These are phyloP conservation scores for Ceratobasidium papillatum DNA, from an alignment of 1,284 basidiomycete genomes.

Conservation along the genomic window DNA sequence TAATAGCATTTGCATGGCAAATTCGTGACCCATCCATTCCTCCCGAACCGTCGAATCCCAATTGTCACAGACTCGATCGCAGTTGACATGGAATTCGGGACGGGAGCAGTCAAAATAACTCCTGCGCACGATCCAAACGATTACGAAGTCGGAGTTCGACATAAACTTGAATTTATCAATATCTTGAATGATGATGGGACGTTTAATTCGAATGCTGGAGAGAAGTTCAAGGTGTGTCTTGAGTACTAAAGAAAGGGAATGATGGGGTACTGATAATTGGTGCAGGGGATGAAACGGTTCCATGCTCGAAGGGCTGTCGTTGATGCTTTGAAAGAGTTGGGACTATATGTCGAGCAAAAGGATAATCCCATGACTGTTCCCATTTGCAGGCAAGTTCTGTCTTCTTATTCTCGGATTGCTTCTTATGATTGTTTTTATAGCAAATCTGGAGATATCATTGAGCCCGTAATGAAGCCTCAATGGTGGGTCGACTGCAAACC, in stretches of 20 bases:
- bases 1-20: slow-evolving; percentile 89
- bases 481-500: slow-evolving; percentile 99
- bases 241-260: too few species aligned
- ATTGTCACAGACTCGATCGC: slow-evolving; percentile 87
- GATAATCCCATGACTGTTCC: slow-evolving; percentile 97
- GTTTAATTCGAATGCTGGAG: slow-evolving; percentile 90
- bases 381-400: slow-evolving; percentile 73
- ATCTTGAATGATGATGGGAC: slow-evolving; percentile 98
- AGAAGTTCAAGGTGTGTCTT: slow-evolving; percentile 69
- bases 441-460: slow-evolving; percentile 96
- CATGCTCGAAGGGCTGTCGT: slow-evolving; percentile 89
- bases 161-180: slow-evolving; percentile 93
- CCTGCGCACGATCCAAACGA: slow-evolving; percentile 99
- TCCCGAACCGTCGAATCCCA: slow-evolving; percentile 80
- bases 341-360: slow-evolving; percentile 90
- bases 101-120: slow-evolving; percentile 99
- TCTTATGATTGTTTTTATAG: slow-evolving; percentile 53
- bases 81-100: slow-evolving; percentile 97
- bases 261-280: neutral
- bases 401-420: neutral
- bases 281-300: slow-evolving; percentile 95
- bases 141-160: slow-evolving; percentile 92
- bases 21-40: slow-evolving; percentile 90
- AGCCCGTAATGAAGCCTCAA: slow-evolving; percentile 96
- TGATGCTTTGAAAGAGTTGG: slow-evolving; percentile 84